These are phyloP conservation scores for Solanum hybrid DNA, from an alignment of 305 asterid species.

Conservation along the genomic window DNA sequence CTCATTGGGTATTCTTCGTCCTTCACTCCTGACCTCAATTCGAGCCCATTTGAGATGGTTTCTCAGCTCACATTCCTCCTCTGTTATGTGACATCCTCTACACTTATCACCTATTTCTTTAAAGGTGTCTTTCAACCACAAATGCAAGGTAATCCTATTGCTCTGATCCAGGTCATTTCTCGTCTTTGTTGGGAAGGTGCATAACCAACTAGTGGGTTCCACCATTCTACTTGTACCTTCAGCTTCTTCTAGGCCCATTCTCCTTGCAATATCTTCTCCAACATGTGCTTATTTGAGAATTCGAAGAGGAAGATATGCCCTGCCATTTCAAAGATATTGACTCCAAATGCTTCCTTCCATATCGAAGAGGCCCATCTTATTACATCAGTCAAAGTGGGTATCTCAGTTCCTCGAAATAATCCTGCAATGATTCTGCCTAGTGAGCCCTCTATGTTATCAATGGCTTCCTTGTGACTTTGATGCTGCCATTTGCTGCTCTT, in stretches of 20 bases:
- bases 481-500: neutral
- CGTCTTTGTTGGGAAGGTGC: neutral
- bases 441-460: neutral
- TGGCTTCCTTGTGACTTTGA: neutral
- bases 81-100: neutral
- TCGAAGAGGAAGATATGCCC: neutral
- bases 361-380: neutral
- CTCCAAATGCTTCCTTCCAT: neutral
- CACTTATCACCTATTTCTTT: neutral
- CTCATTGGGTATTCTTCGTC: neutral
- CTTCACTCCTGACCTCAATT: neutral
- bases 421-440: neutral
- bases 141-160: neutral
- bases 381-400: neutral
- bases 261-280: neutral
- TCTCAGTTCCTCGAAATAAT: neutral
- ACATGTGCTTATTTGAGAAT: too few species aligned
- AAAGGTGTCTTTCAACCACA: neutral
- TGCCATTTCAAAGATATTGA: neutral
- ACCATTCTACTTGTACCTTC: neutral
- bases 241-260: neutral
- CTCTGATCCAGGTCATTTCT: neutral
- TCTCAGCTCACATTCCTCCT: neutral
- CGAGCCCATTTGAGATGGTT: neutral
- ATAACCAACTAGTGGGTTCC: neutral